Evolutionary conservation across 805 yeast genomes (phyloP).

Genomic region (Wickerhamomyces ciferrii): DNA sequence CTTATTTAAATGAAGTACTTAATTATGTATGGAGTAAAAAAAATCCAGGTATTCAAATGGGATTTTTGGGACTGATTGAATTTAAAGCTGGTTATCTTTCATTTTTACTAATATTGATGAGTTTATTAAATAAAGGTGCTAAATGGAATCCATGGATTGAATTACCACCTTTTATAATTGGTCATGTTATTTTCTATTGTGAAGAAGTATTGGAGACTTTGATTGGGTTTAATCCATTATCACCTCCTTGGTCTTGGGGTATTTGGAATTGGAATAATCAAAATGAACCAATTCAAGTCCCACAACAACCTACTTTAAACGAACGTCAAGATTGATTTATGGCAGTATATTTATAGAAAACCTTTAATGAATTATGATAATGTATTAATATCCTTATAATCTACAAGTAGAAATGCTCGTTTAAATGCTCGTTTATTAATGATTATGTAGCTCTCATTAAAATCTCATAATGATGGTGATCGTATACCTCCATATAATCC

Average conservation of each 20-base stretch:
- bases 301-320: too few species aligned
- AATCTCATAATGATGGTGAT: too few species aligned
- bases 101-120: slow-evolving; percentile 1
- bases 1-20: slow-evolving; percentile 6
- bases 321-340: background rate
- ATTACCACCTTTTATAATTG: slow-evolving; percentile 9
- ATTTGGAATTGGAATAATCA: background rate
- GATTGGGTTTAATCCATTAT: slow-evolving; percentile 15
- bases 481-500: too few species aligned
- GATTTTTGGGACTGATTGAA: slow-evolving; percentile 8
- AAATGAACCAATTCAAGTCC: too few species aligned
- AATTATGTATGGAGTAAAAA: slow-evolving; percentile 15
- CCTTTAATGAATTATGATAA: background rate
- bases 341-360: too few species aligned
- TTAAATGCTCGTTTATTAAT: background rate
- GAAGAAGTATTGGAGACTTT: slow-evolving; percentile 13
- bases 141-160: background rate
- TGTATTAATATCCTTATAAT: too few species aligned
- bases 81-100: slow-evolving; percentile 14
- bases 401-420: too few species aligned
- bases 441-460: background rate
- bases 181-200: slow-evolving; percentile 16
- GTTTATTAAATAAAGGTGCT: slow-evolving; percentile 1
- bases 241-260: slow-evolving; percentile 16
- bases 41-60: slow-evolving; percentile 10